Conservation (phyloP, 345 rosid species). For the Ceriops zippeliana region DNA sequence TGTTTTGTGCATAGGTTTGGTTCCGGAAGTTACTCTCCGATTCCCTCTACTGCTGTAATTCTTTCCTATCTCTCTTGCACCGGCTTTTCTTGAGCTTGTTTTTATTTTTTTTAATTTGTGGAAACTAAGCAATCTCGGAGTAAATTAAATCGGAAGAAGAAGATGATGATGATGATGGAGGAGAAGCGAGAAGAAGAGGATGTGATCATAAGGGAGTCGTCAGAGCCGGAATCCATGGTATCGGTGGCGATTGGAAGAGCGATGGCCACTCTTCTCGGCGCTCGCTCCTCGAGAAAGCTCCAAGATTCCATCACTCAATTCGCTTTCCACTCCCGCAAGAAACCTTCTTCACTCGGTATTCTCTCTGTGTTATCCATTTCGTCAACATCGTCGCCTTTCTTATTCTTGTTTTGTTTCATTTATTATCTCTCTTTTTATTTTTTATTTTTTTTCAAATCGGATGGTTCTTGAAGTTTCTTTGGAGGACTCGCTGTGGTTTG, state of each 20-base stretch:
- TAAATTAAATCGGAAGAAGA: no score
- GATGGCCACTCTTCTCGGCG: constrained; percentile 47
- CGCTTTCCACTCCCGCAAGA: constrained; percentile 34
- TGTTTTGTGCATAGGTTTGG: no score
- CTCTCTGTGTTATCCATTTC: no score
- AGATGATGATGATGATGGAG: constrained; percentile 11
- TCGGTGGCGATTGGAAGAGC: constrained; percentile 61
- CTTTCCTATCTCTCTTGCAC: no score
- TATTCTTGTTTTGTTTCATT: background rate
- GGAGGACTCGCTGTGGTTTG: constrained; percentile 68
- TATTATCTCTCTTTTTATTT: no score
- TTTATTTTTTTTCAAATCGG: background rate
- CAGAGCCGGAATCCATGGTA: constrained; percentile 49
- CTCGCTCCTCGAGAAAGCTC: constrained; percentile 73
- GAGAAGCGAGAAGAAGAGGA: constrained; percentile 33
- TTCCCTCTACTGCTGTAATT: no score
- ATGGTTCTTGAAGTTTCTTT: constrained; percentile 43
- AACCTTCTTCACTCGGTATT: constrained; percentile 41
- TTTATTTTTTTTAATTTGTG: no score
- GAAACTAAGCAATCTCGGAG: no score
- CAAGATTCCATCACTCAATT: constrained; percentile 48
- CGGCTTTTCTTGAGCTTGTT: no score
- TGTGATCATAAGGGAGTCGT: constrained; percentile 29
- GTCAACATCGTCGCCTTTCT: constrained; percentile 4
- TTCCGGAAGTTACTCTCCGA: no score